Evolutionary conservation across 257 asterid species (phyloP).

Genomic region (Mentha longifolia): DNA sequence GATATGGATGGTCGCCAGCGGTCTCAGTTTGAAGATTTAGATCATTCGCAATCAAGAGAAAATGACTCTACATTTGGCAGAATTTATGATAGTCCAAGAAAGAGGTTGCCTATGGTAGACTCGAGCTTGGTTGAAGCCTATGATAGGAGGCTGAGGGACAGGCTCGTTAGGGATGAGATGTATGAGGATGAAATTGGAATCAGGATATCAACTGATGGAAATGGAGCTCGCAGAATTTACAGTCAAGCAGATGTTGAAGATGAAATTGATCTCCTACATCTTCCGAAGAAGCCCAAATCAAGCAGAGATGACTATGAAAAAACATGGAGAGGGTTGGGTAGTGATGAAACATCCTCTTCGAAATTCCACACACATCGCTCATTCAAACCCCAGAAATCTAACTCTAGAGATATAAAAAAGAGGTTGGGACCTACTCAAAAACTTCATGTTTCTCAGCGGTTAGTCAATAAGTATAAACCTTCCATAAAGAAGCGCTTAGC

Average conservation of each 20-base stretch:
- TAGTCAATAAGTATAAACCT: constrained; percentile 43
- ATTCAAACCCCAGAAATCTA: constrained; percentile 36
- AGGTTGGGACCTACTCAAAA: constrained; percentile 61
- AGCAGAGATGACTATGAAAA: constrained; percentile 34
- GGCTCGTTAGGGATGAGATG: constrained; percentile 35
- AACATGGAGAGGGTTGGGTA: constrained; percentile 33
- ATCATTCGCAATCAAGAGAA: constrained; percentile 38
- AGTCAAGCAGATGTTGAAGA: constrained; percentile 39
- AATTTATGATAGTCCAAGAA: constrained; percentile 38
- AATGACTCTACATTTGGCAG: constrained; percentile 36
- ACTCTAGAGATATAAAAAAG: constrained; percentile 58
- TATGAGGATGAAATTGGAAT: constrained; percentile 38
- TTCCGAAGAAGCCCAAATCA: constrained; percentile 41
- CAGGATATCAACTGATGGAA: constrained; percentile 47
- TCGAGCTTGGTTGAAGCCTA: constrained; percentile 35
- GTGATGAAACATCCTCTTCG: constrained; percentile 40
- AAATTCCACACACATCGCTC: constrained; percentile 32
- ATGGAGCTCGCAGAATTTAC: constrained; percentile 45
- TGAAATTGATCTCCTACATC: constrained; percentile 28
- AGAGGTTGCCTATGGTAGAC: constrained; percentile 39
- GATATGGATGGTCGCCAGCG: constrained; percentile 39
- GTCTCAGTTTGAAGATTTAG: constrained; percentile 42
- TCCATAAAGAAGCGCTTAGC: constrained; percentile 61
- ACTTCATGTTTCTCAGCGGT: constrained; percentile 57
- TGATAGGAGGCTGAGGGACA: constrained; percentile 36